Percentiles rank a stretch among this genome's conserved stretches.
phyloP scores from a whole-genome alignment of 2,329 filamentous ascomycete genomes.

The Aspergillus ustus region DNA sequence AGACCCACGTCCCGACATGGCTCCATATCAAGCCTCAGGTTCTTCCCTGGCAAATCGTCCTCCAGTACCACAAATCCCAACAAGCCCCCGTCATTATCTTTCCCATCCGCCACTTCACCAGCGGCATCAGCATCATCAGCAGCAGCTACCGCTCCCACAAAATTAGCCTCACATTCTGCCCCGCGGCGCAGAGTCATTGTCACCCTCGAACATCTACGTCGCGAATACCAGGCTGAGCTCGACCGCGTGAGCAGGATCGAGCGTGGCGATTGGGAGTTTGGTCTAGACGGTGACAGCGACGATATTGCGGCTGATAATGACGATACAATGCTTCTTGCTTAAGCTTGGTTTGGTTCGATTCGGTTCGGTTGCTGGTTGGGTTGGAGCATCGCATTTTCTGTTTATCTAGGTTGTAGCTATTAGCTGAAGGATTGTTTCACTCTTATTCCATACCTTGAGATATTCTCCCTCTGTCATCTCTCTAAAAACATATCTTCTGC shows the following conservation, averaged over 20 bases:
- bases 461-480: not conserved
- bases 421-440: not conserved
- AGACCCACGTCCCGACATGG: conserved; percentile 23
- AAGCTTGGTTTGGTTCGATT: conserved; percentile 7
- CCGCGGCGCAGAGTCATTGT: conserved; percentile 72
- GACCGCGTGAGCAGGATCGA: conserved; percentile 87
- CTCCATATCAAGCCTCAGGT: conserved; percentile 23
- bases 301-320: conserved; percentile 36
- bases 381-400: too few species aligned
- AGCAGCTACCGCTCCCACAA: not conserved
- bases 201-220: conserved; percentile 82
- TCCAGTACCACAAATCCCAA: conserved; percentile 27
- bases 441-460: not conserved
- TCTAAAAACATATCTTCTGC: not conserved
- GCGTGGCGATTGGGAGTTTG: conserved; percentile 85
- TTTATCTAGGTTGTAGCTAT: not conserved
- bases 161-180: conserved; percentile 10
- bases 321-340: conserved; percentile 40
- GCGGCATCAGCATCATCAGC: not conserved
- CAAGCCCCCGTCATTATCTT: conserved; percentile 25
- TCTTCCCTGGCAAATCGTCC: conserved; percentile 28
- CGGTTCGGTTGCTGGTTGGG: not conserved
- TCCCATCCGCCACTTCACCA: not conserved
- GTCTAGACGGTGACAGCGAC: conserved; percentile 29
- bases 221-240: conserved; percentile 86